Conservation (phyloP, 2,329 filamentous ascomycete species). For the Aspergillus caelatus region DNA sequence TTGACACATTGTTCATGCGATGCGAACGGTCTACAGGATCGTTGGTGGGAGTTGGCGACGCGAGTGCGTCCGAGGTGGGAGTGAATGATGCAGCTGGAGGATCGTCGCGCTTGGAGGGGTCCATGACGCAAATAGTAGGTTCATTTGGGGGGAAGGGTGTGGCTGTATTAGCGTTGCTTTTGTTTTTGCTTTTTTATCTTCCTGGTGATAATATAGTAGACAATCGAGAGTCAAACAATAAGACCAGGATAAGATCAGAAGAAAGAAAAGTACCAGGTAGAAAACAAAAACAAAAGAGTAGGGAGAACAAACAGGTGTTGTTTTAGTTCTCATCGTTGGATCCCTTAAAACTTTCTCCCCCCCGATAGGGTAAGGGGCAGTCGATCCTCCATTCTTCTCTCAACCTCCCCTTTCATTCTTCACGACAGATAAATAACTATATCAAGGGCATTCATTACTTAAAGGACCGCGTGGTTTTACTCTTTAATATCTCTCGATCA, state of each 20-base stretch:
- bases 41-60: slow-evolving; percentile 17
- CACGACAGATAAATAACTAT: neutral
- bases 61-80: slow-evolving; percentile 20
- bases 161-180: neutral
- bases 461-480: neutral
- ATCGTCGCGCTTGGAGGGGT: slow-evolving; percentile 33
- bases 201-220: neutral
- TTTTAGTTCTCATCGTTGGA: neutral
- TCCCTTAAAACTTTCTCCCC: neutral
- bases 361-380: slow-evolving; percentile 14
- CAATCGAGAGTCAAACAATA: neutral
- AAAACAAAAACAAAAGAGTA: slow-evolving; percentile 3
- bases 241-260: neutral
- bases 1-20: slow-evolving; percentile 32
- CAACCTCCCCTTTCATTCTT: slow-evolving; percentile 4
- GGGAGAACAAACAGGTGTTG: slow-evolving; percentile 14
- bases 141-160: slow-evolving; percentile 15
- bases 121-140: slow-evolving; percentile 30
- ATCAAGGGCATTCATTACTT: too few relatives aligned
- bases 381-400: slow-evolving; percentile 20
- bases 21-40: slow-evolving; percentile 25
- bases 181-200: neutral
- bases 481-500: neutral
- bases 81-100: slow-evolving; percentile 22
- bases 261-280: neutral